A percentile compares a stretch with the other conserved stretches of the same genome.
Evolutionary conservation across 805 yeast species (phyloP).

Genomic region (Yamadazyma tumulicola): DNA sequence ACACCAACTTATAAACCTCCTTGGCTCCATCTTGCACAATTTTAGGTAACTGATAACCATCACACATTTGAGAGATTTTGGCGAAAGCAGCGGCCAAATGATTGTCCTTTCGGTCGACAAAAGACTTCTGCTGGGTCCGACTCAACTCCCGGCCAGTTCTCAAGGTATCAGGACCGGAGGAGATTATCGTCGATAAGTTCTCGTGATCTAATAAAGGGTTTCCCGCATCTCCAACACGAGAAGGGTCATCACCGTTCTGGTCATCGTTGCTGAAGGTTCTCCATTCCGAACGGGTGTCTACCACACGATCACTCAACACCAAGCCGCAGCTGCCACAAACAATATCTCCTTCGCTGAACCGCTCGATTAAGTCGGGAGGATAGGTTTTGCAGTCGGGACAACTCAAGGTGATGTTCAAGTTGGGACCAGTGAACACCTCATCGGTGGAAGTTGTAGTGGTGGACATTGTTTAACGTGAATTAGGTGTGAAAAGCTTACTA

Average conservation of each 20-base stretch:
- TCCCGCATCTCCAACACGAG: slow-evolving; percentile 98
- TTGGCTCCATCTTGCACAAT: slow-evolving; percentile 97
- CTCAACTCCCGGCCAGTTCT: slow-evolving; percentile 84
- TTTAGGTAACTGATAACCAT: slow-evolving; percentile 90
- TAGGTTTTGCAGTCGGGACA: slow-evolving; percentile 96
- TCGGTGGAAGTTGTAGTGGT: slow-evolving; percentile 3
- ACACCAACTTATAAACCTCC: slow-evolving; percentile 88
- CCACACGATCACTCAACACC: slow-evolving; percentile 86
- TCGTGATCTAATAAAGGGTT: slow-evolving; percentile 89
- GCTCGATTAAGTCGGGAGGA: slow-evolving; percentile 92
- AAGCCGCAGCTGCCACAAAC: slow-evolving; percentile 98
- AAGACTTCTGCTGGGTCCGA: slow-evolving; percentile 81
- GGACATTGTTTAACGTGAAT: too few relatives aligned
- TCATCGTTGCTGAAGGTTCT: slow-evolving; percentile 97
- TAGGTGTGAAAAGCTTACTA: too few relatives aligned
- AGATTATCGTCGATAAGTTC: slow-evolving; percentile 88
- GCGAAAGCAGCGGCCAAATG: slow-evolving; percentile 87
- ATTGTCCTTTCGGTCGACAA: slow-evolving; percentile 84
- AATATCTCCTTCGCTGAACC: slow-evolving; percentile 96
- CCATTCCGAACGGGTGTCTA: slow-evolving; percentile 97
- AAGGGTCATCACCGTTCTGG: slow-evolving; percentile 96
- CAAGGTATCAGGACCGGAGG: slow-evolving; percentile 82
- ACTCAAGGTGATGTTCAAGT: slow-evolving; percentile 81
- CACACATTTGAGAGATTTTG: slow-evolving; percentile 92
- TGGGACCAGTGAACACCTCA: slow-evolving; percentile 57